phyloP scores from a whole-genome alignment of 495 filamentous ascomycete species.

The Hamigera avellanea region DNA sequence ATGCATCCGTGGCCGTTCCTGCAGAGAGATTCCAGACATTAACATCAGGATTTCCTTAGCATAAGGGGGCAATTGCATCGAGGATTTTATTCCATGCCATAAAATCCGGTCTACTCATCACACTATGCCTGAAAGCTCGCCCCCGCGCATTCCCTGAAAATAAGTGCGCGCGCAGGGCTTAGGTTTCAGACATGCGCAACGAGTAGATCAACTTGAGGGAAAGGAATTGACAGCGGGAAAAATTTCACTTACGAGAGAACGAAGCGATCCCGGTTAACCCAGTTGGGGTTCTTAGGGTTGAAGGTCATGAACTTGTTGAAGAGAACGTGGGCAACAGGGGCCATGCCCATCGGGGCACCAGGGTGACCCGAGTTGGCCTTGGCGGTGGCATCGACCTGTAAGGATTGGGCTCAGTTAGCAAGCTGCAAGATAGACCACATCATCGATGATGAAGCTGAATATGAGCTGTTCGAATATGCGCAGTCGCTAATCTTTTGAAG shows the following conservation, averaged over 20 bases:
- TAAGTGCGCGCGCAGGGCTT: too few relatives aligned
- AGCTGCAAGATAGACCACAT: too few relatives aligned
- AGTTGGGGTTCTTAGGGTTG: conserved; percentile 97
- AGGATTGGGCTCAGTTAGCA: too few relatives aligned
- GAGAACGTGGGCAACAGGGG: conserved; percentile 91
- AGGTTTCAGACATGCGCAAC: too few relatives aligned
- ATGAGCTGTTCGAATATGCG: too few relatives aligned
- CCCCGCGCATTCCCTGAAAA: too few relatives aligned
- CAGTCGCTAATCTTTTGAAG: too few relatives aligned
- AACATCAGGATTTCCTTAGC: neutral
- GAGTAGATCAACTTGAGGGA: too few relatives aligned
- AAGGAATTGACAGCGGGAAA: neutral
- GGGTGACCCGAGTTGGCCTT: conserved; percentile 96
- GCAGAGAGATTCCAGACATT: conserved; percentile 3
- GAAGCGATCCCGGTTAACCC: conserved; percentile 95
- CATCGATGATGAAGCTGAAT: too few relatives aligned
- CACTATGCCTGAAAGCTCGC: too few relatives aligned
- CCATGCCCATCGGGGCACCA: conserved; percentile 99
- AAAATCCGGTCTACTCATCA: too few relatives aligned
- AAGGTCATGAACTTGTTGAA: conserved; percentile 99
- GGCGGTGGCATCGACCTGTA: conserved; percentile 90
- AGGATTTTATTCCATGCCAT: too few relatives aligned
- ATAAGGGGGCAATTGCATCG: neutral
- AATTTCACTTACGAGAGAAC: conserved; percentile 81
- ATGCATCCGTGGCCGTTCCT: conserved; percentile 99